Evolutionary conservation across 2,329 filamentous ascomycete species (phyloP).

Genomic region (Ceratocystis cubensis): DNA sequence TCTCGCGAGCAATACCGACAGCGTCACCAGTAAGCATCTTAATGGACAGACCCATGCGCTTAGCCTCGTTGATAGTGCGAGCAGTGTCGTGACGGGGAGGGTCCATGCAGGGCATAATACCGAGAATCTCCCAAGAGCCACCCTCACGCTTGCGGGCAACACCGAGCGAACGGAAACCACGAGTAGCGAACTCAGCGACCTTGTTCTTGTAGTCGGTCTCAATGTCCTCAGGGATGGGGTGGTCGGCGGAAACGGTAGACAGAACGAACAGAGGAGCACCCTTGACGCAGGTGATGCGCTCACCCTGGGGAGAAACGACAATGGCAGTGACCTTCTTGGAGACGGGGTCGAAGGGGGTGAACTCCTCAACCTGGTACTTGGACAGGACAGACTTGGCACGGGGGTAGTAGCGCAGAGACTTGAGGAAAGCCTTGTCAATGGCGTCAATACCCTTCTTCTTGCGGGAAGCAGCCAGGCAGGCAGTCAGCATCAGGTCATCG

Average conservation of each 20-base stretch:
- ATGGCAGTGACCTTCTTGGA: slow-evolving; percentile 84
- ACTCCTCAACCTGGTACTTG: slow-evolving; percentile 75
- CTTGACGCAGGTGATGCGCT: slow-evolving; percentile 81
- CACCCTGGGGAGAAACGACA: slow-evolving; percentile 70
- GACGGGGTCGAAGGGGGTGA: slow-evolving; percentile 81
- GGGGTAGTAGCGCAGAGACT: slow-evolving; percentile 70
- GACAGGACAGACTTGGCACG: slow-evolving; percentile 66
- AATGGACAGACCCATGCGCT: slow-evolving; percentile 74
- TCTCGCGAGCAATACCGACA: slow-evolving; percentile 85
- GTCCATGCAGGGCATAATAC: slow-evolving; percentile 90
- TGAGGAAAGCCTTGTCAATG: slow-evolving; percentile 90
- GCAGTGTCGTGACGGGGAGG: slow-evolving; percentile 83
- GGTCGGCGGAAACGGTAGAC: slow-evolving; percentile 76
- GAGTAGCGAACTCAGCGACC: slow-evolving; percentile 79
- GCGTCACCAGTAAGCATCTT: slow-evolving; percentile 96
- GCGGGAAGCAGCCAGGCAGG: slow-evolving; percentile 76
- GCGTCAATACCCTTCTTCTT: slow-evolving; percentile 95
- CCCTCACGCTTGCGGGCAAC: slow-evolving; percentile 80
- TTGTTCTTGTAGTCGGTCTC: slow-evolving; percentile 84
- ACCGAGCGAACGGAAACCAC: slow-evolving; percentile 88
- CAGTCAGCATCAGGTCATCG: slow-evolving; percentile 84
- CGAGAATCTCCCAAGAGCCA: slow-evolving; percentile 77
- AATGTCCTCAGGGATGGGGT: slow-evolving; percentile 62
- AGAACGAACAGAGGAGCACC: slow-evolving; percentile 79
- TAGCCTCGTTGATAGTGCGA: slow-evolving; percentile 81